Evolutionary conservation across 805 yeast genomes (phyloP).

Genomic region (Brettanomyces custersianus): DNA sequence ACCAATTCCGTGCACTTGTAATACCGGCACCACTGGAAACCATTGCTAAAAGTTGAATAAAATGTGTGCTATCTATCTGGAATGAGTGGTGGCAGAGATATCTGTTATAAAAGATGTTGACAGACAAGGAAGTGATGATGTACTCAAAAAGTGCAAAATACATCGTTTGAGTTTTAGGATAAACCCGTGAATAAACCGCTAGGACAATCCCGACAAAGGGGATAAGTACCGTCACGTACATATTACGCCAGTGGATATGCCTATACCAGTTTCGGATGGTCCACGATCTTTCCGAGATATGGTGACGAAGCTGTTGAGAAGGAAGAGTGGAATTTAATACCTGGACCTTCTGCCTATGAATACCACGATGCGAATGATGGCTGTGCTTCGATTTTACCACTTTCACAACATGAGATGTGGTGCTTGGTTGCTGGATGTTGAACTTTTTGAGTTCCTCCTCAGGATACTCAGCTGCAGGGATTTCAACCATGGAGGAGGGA

Average conservation of each 20-base stretch:
- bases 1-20: conserved; percentile 75
- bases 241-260: conserved; percentile 70
- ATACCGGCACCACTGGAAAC: conserved; percentile 68
- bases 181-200: conserved; percentile 5
- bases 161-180: conserved; percentile 27
- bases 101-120: conserved; percentile 80
- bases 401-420: conserved; percentile 5
- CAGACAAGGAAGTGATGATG: conserved; percentile 53
- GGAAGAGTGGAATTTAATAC: conserved; percentile 8
- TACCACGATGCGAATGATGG: conserved; percentile 4
- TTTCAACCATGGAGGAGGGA: no score
- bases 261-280: conserved; percentile 63
- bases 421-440: neutral
- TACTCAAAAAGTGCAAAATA: conserved; percentile 48
- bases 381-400: conserved; percentile 6
- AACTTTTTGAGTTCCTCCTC: conserved; percentile 20
- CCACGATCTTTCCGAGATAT: conserved; percentile 67
- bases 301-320: conserved; percentile 23
- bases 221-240: conserved; percentile 42
- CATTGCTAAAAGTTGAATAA: conserved; percentile 44
- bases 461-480: conserved; percentile 24
- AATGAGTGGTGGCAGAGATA: conserved; percentile 61
- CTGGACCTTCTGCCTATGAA: conserved; percentile 12
- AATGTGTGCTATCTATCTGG: conserved; percentile 28
- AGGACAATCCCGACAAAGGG: conserved; percentile 33